Evolutionary conservation across 1,139 yeast species (phyloP).

Genomic region (Magnusiomyces clavatus): DNA sequence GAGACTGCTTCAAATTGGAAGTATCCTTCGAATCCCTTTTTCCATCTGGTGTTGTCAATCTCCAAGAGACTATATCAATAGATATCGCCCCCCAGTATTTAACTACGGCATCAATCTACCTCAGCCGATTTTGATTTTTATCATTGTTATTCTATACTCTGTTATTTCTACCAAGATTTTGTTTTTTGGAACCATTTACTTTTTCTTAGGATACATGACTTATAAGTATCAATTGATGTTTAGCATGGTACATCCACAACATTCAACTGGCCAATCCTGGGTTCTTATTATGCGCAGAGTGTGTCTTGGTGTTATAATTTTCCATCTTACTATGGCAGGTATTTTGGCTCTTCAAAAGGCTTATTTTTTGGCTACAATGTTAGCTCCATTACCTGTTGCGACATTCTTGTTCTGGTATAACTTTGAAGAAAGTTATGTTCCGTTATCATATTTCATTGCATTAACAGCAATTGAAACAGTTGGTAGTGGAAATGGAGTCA

Average conservation of each 20-base stretch:
- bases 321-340: constrained; percentile 90
- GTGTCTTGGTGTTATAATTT: constrained; percentile 58
- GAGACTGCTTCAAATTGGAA: constrained; percentile 61
- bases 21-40: constrained; percentile 52
- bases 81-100: constrained; percentile 70
- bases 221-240: constrained; percentile 75
- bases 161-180: constrained; percentile 70
- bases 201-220: constrained; percentile 65
- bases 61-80: constrained; percentile 60
- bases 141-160: constrained; percentile 69
- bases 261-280: constrained; percentile 86
- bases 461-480: constrained; percentile 48
- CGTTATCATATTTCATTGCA: constrained; percentile 80
- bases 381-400: constrained; percentile 67
- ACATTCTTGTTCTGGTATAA: constrained; percentile 68
- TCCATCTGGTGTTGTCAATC: constrained; percentile 52
- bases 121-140: constrained; percentile 67
- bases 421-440: constrained; percentile 73
- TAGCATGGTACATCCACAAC: constrained; percentile 80
- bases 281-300: constrained; percentile 70
- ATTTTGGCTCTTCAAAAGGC: constrained; percentile 75
- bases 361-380: constrained; percentile 58
- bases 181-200: constrained; percentile 65
- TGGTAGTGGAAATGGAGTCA: constrained; percentile 16
- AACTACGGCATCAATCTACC: constrained; percentile 79